These are phyloP conservation scores for Austroboletus sp. DNA, from an alignment of 1,284 basidiomycete species.

Conservation along the genomic window DNA sequence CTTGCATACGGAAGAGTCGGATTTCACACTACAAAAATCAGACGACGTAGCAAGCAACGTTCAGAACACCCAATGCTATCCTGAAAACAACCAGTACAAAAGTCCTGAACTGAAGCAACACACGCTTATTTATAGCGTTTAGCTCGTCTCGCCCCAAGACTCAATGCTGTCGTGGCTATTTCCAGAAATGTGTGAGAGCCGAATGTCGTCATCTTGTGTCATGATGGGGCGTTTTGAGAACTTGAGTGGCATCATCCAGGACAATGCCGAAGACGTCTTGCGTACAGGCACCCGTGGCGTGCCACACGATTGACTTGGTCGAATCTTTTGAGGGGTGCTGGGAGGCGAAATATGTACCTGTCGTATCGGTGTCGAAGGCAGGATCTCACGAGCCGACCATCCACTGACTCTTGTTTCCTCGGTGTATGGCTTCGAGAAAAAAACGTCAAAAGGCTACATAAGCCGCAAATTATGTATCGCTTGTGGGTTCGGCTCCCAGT, in stretches of 20 bases:
- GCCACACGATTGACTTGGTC: constrained; percentile 13
- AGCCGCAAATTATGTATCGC: constrained; percentile 4
- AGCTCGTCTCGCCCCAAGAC: constrained; percentile 39
- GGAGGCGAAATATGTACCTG: constrained; percentile 23
- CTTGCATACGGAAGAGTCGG: no score
- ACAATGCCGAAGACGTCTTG: constrained; percentile 21
- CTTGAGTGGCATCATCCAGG: constrained; percentile 25
- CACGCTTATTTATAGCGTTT: not conserved
- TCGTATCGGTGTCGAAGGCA: constrained; percentile 20
- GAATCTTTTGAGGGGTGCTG: constrained; percentile 23
- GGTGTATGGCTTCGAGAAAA: constrained; percentile 11
- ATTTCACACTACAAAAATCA: no score
- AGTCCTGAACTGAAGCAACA: constrained; percentile 13
- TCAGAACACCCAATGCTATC: not conserved
- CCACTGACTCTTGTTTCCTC: not conserved
- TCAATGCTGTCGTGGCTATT: constrained; percentile 44
- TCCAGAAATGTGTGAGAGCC: constrained; percentile 33
- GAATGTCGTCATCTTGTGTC: constrained; percentile 10
- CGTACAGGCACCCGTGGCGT: constrained; percentile 7
- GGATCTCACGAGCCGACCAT: constrained; percentile 1
- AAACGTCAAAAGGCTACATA: constrained; percentile 1
- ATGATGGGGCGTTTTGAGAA: constrained; percentile 6
- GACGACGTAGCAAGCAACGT: not conserved
- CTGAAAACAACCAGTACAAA: not conserved
- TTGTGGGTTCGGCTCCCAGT: constrained; percentile 1